Conservation (phyloP, 1,284 basidiomycete species). For the Chalciporus sp. region DNA sequence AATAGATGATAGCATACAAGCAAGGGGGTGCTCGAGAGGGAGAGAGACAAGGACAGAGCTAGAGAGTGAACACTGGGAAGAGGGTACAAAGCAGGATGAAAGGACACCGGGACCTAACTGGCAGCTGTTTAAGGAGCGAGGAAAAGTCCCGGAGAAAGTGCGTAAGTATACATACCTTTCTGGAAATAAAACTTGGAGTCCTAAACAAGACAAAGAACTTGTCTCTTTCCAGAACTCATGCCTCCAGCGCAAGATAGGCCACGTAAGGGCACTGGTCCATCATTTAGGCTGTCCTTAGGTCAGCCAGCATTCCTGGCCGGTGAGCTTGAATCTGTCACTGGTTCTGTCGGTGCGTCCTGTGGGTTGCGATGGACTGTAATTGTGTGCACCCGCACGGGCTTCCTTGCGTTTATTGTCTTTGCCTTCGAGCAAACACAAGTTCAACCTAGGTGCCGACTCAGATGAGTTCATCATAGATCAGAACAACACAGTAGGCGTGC, state of each 20-base stretch:
- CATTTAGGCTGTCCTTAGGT: background rate
- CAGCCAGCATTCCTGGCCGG: too few species aligned
- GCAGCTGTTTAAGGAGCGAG: slow-evolving; percentile 11
- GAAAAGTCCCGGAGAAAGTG: background rate
- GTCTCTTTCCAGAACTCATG: background rate
- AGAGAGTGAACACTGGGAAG: background rate
- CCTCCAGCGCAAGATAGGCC: background rate
- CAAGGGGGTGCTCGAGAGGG: background rate
- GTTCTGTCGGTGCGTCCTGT: background rate
- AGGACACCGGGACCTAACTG: slow-evolving; percentile 2
- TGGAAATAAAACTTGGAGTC: slow-evolving; percentile 29
- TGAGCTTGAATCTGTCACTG: too few species aligned
- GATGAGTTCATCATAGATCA: too few species aligned
- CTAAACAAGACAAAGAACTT: slow-evolving; percentile 4
- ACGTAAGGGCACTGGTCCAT: background rate
- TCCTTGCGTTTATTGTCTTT: slow-evolving; percentile 11
- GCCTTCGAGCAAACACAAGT: background rate
- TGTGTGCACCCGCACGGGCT: background rate
- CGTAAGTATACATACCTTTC: slow-evolving; percentile 13
- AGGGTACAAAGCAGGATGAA: background rate
- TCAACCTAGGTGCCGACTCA: background rate
- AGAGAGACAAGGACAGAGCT: background rate
- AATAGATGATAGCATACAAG: background rate
- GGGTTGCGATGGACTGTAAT: background rate
- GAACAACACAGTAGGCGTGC: slow-evolving; percentile 6